Percentiles rank a stretch among this genome's conserved stretches.
phyloP scores from a whole-genome alignment of 768 basidiomycete species.

The Termitomyces sp. region DNA sequence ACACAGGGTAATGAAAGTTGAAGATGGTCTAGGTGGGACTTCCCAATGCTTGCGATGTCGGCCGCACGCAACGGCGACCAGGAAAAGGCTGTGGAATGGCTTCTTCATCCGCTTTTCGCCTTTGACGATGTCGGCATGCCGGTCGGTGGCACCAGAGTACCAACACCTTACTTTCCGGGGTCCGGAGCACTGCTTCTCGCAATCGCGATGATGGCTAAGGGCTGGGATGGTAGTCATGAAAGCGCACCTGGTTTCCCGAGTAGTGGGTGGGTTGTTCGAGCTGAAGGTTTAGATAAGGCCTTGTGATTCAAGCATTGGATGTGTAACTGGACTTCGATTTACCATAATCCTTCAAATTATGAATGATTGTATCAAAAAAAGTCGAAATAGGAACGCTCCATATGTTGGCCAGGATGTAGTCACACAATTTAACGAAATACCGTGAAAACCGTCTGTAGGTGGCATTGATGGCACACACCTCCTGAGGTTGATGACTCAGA shows the following conservation, averaged over 20 bases:
- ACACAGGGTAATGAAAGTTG: background rate
- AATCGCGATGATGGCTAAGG: conserved; percentile 52
- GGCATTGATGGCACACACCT: background rate
- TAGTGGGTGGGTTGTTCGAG: conserved; percentile 23
- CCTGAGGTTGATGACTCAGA: background rate
- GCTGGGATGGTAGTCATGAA: conserved; percentile 41
- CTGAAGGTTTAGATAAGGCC: conserved; percentile 16
- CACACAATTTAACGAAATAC: too few relatives aligned
- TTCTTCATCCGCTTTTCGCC: conserved; percentile 47
- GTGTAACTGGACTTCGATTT: background rate
- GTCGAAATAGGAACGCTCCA: background rate
- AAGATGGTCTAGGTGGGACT: conserved; percentile 41
- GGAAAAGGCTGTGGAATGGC: conserved; percentile 48
- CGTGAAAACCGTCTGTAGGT: background rate
- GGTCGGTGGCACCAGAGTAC: conserved; percentile 46
- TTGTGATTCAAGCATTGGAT: conserved; percentile 1
- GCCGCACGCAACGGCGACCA: conserved; percentile 48
- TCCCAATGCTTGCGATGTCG: conserved; percentile 59
- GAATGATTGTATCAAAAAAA: background rate
- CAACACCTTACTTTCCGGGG: conserved; percentile 58
- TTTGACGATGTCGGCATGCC: conserved; percentile 64
- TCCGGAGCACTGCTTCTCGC: conserved; percentile 47
- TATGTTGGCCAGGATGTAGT: background rate
- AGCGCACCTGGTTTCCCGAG: conserved; percentile 25
- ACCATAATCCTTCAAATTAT: background rate